Conservation (phyloP, 495 filamentous ascomycete genomes). For the Parathielavia hyrcaniae region DNA sequence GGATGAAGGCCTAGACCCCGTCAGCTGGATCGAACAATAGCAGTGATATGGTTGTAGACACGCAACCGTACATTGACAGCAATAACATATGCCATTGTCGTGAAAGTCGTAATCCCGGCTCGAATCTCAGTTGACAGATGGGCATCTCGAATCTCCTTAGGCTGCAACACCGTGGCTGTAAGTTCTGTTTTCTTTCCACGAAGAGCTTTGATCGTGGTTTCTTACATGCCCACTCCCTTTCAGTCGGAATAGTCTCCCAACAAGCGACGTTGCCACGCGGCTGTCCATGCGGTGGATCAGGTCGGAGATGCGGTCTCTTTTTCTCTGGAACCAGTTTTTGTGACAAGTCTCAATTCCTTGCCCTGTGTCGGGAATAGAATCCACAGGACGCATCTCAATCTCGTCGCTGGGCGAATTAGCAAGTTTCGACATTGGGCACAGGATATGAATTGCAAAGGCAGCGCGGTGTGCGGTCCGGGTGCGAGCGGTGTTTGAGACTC, state of each 20-base stretch:
- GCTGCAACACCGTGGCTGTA: constrained; percentile 35
- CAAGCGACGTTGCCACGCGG: constrained; percentile 40
- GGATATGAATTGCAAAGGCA: neutral
- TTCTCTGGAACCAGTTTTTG: neutral
- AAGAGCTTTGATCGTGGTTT: constrained; percentile 16
- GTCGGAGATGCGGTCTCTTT: neutral
- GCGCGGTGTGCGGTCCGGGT: neutral
- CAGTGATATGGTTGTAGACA: neutral
- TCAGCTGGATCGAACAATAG: neutral
- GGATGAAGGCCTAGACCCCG: constrained; percentile 41
- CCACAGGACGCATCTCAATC: constrained; percentile 17
- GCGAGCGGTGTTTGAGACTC: neutral
- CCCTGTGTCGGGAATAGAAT: neutral
- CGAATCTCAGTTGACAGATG: constrained; percentile 71
- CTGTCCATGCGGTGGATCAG: constrained; percentile 27
- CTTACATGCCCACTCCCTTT: constrained; percentile 63
- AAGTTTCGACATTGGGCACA: neutral
- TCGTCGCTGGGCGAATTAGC: constrained; percentile 15
- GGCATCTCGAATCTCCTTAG: constrained; percentile 51
- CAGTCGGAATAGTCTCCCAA: constrained; percentile 67
- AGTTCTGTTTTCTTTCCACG: neutral
- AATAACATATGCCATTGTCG: constrained; percentile 79
- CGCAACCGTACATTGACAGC: constrained; percentile 46
- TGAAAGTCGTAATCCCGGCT: constrained; percentile 77
- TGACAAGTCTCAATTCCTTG: neutral